Evolutionary conservation across 1,139 yeast genomes (phyloP).

Genomic region (Diutina ranongensis): DNA sequence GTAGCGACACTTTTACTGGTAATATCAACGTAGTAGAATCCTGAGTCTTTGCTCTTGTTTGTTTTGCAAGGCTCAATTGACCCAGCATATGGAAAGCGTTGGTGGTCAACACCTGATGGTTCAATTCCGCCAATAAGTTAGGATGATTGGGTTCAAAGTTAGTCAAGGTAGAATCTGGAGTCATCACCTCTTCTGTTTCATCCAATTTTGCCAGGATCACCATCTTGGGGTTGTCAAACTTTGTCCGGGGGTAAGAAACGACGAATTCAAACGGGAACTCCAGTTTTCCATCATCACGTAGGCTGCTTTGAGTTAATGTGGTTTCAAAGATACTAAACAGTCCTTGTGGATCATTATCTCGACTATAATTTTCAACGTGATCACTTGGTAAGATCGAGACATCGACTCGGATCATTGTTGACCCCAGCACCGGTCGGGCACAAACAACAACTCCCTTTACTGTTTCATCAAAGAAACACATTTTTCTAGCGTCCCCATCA

Average conservation of each 20-base stretch:
- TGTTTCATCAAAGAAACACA: conserved; percentile 1
- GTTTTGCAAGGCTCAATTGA: not conserved
- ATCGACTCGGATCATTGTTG: not conserved
- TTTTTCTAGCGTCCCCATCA: not conserved
- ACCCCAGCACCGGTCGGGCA: not conserved
- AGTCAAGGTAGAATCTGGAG: not conserved
- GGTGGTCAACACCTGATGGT: not conserved
- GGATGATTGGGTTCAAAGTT: conserved; percentile 1
- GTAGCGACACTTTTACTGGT: not conserved
- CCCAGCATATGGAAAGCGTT: not conserved
- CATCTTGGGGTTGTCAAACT: not conserved
- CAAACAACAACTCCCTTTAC: not conserved
- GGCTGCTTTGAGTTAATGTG: not conserved
- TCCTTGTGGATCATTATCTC: not conserved
- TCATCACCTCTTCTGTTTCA: not conserved
- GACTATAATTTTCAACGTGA: not conserved
- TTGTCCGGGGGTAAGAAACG: not conserved
- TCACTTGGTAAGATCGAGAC: conserved; percentile 1
- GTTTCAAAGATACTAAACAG: not conserved
- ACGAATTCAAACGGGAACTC: not conserved
- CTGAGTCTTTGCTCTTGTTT: not conserved
- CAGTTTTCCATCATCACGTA: not conserved
- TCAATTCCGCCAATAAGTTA: not conserved
- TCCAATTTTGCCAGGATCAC: not conserved
- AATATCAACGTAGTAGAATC: not conserved